phyloP scores from a whole-genome alignment of 192 early-diverging fungal genomes.

The Coemansia sp. region DNA sequence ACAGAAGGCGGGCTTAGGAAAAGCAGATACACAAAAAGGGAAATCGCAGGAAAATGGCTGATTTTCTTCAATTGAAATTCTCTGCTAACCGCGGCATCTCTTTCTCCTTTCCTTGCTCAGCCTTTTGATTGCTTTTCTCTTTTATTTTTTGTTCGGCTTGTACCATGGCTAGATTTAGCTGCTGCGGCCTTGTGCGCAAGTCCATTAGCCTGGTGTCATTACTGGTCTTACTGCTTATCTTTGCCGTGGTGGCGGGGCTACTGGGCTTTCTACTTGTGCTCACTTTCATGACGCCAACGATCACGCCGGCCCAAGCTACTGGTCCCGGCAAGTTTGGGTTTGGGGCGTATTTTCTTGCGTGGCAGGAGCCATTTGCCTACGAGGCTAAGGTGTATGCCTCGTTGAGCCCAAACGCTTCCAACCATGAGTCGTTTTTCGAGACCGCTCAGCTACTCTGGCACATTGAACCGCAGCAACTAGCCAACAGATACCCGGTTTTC shows the following conservation, averaged over 20 bases:
- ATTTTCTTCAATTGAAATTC: not conserved
- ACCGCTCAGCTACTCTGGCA: slow-evolving; percentile 13
- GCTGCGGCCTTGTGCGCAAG: not conserved
- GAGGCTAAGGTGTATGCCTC: slow-evolving; percentile 15
- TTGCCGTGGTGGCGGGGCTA: not conserved
- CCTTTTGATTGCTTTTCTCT: not conserved
- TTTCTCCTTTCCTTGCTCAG: not conserved
- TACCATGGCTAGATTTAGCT: not conserved
- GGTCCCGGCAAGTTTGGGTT: not conserved
- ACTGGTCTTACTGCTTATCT: not conserved
- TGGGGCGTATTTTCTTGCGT: not conserved
- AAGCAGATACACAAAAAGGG: not conserved
- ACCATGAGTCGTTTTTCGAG: slow-evolving; percentile 1
- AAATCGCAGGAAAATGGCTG: not conserved
- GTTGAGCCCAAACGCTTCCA: not conserved
- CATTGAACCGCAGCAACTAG: not conserved
- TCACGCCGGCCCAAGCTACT: not conserved
- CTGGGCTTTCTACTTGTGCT: not conserved
- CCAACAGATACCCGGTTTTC: slow-evolving; percentile 6
- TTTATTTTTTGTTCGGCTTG: not conserved
- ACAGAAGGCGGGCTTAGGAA: not conserved
- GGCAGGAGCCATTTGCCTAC: slow-evolving; percentile 10
- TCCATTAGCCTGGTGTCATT: not conserved
- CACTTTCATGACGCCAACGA: not conserved
- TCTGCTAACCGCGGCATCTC: not conserved